Percentiles rank a stretch among this genome's conserved stretches.
Evolutionary conservation across 345 rosid species (phyloP).

Genomic region (Aethionema arabicum): DNA sequence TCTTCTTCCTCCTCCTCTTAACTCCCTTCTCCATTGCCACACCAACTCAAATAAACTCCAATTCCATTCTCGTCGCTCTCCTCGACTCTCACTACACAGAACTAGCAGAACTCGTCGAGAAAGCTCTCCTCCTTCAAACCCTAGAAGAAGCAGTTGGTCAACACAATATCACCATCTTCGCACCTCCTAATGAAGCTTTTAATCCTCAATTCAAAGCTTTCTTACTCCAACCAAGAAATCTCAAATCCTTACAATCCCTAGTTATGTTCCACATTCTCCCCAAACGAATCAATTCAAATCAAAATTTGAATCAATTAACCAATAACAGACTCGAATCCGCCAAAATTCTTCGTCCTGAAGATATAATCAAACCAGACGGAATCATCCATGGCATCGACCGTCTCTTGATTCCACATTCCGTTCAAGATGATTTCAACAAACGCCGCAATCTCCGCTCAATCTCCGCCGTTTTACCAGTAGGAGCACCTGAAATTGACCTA

Average conservation of each 20-base stretch:
- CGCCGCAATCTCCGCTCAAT: constrained; percentile 60
- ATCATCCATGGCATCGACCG: constrained; percentile 73
- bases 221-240: constrained; percentile 85
- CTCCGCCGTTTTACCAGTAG: constrained; percentile 64
- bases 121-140: constrained; percentile 84
- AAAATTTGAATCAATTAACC: constrained; percentile 32
- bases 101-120: constrained; percentile 88
- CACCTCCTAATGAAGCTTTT: constrained; percentile 82
- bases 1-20: constrained; percentile 30
- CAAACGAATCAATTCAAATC: constrained; percentile 45
- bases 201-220: constrained; percentile 91
- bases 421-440: constrained; percentile 68
- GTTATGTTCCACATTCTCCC: constrained; percentile 85
- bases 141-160: constrained; percentile 78
- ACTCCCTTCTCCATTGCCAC: constrained; percentile 24
- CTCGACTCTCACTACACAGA: constrained; percentile 97
- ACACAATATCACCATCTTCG: constrained; percentile 90
- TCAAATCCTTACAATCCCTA: constrained; percentile 73
- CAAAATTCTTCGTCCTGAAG: constrained; percentile 36
- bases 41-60: constrained; percentile 72
- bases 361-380: constrained; percentile 62
- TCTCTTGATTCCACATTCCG: constrained; percentile 63
- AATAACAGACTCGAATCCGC: constrained; percentile 48
- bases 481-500: constrained; percentile 71
- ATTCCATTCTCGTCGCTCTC: constrained; percentile 88